phyloP scores from a whole-genome alignment of 768 basidiomycete species.

The Lactifluus piperatus region DNA sequence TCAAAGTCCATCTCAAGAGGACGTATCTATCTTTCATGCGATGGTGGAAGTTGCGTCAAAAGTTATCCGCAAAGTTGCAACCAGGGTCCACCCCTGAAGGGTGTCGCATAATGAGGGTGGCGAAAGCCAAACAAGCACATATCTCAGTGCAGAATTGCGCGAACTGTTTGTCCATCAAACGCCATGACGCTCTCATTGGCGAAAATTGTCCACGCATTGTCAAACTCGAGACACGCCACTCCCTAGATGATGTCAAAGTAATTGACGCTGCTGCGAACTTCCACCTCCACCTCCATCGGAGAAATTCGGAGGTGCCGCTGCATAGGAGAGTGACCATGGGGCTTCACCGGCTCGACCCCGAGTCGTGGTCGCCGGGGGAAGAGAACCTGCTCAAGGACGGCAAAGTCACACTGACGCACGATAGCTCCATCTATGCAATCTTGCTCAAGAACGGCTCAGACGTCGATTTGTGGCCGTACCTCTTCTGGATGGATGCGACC shows the following conservation, averaged over 20 bases:
- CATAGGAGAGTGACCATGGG: slow-evolving; percentile 43
- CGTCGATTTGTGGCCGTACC: slow-evolving; percentile 52
- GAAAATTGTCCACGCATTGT: slow-evolving; percentile 31
- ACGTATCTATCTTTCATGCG: slow-evolving; percentile 39
- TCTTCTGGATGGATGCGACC: slow-evolving; percentile 52
- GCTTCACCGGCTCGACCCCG: slow-evolving; percentile 40
- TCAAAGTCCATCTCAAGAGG: slow-evolving; percentile 44
- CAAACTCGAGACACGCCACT: slow-evolving; percentile 31
- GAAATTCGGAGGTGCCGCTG: slow-evolving; percentile 40
- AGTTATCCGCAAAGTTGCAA: slow-evolving; percentile 29
- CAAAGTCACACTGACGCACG: slow-evolving; percentile 37
- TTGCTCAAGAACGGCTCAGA: slow-evolving; percentile 43
- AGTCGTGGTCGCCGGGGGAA: slow-evolving; percentile 35
- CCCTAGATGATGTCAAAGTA: slow-evolving; percentile 29
- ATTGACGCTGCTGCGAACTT: slow-evolving; percentile 52
- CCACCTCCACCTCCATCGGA: slow-evolving; percentile 47
- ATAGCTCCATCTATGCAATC: slow-evolving; percentile 38
- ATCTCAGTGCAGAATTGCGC: slow-evolving; percentile 39
- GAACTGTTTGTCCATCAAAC: slow-evolving; percentile 35
- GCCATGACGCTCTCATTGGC: slow-evolving; percentile 36
- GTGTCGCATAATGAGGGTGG: slow-evolving; percentile 40
- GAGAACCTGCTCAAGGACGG: slow-evolving; percentile 41
- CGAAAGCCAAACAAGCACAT: slow-evolving; percentile 37
- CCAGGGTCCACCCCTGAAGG: slow-evolving; percentile 32
- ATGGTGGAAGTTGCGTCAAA: slow-evolving; percentile 36